phyloP scores from a whole-genome alignment of 768 basidiomycete species.

The Phanerodontia chrysosporium region DNA sequence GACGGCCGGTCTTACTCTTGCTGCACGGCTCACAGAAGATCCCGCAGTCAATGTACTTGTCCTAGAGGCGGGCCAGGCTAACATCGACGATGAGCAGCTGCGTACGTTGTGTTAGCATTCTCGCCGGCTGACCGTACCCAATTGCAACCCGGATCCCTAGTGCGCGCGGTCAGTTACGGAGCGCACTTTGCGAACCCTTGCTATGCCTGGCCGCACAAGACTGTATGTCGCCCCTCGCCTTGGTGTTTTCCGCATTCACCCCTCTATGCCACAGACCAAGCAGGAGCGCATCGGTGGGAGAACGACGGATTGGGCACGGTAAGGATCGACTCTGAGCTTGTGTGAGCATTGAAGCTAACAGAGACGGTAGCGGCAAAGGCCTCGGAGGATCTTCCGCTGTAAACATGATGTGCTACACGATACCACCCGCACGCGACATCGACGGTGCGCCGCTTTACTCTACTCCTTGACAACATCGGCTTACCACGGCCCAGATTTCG shows the following conservation, averaged over 20 bases:
- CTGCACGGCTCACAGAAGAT: constrained; percentile 33
- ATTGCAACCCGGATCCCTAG: not conserved
- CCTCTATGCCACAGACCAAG: not conserved
- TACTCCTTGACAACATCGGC: too few relatives aligned
- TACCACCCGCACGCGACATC: constrained; percentile 19
- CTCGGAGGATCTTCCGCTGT: constrained; percentile 22
- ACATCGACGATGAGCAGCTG: constrained; percentile 3
- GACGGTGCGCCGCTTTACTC: constrained; percentile 13
- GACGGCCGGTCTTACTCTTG: constrained; percentile 27
- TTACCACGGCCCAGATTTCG: not conserved
- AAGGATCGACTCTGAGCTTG: not conserved
- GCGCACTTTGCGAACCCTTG: constrained; percentile 18
- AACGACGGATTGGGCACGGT: constrained; percentile 1
- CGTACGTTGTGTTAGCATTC: not conserved
- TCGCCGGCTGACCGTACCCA: not conserved
- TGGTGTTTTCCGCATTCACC: too few relatives aligned
- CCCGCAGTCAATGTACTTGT: not conserved
- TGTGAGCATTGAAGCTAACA: not conserved
- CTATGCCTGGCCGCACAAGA: constrained; percentile 19
- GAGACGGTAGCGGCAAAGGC: constrained; percentile 16
- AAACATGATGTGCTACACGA: constrained; percentile 22
- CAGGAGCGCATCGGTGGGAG: constrained; percentile 4
- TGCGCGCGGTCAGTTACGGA: constrained; percentile 18
- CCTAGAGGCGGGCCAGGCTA: constrained; percentile 22
- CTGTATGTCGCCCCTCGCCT: constrained; percentile 9